Conservation (phyloP, 2,329 filamentous ascomycete genomes). For the Diplodia scrobiculata region DNA sequence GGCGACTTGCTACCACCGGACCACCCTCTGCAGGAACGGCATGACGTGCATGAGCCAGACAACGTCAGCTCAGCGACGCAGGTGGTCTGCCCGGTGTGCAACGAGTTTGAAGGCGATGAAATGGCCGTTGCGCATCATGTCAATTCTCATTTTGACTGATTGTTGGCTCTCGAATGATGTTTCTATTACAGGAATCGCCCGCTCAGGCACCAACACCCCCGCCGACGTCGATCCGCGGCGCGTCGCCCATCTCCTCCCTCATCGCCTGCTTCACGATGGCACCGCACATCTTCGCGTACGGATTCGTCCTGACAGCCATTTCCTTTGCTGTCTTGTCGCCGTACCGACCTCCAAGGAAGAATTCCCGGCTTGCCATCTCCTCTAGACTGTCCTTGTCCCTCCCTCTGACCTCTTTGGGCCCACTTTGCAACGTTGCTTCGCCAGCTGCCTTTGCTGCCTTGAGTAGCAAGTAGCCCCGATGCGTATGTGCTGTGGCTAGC, state of each 20-base stretch:
- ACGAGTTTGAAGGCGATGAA: conserved; percentile 67
- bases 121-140: conserved; percentile 69
- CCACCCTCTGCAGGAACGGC: conserved; percentile 28
- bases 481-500: conserved; percentile 70
- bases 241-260: conserved; percentile 53
- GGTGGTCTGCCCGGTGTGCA: conserved; percentile 64
- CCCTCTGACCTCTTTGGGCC: conserved; percentile 41
- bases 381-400: conserved; percentile 50
- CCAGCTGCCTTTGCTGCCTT: conserved; percentile 42
- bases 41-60: conserved; percentile 30
- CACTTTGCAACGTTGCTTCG: conserved; percentile 17
- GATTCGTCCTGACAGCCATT: conserved; percentile 63
- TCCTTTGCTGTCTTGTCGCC: conserved; percentile 60
- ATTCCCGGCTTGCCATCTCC: conserved; percentile 59
- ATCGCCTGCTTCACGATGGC: conserved; percentile 63
- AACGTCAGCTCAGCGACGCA: conserved; percentile 38
- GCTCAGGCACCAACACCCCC: neutral
- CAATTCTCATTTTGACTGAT: conserved; percentile 56
- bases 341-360: conserved; percentile 57
- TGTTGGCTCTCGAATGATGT: neutral
- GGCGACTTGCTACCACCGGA: conserved; percentile 23
- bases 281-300: conserved; percentile 64
- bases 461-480: conserved; percentile 58
- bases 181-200: neutral
- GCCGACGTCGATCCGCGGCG: conserved; percentile 27